A percentile compares a stretch with the other conserved stretches of the same genome.
Evolutionary conservation across 1,139 yeast genomes (phyloP).

Genomic region (Candida sanyaensis): DNA sequence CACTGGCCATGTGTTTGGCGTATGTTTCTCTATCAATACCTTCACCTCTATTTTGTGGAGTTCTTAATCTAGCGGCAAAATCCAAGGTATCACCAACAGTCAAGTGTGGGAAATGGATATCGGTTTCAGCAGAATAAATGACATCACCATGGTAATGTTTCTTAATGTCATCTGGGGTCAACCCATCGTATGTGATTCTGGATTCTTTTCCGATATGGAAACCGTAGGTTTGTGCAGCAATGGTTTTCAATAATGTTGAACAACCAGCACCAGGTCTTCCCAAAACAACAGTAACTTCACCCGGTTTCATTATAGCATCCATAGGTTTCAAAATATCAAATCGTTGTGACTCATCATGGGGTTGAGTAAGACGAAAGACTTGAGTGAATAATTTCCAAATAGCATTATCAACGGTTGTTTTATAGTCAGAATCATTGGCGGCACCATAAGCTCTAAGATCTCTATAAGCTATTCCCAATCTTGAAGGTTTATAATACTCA

Average conservation of each 20-base stretch:
- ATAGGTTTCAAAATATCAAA: constrained; percentile 34
- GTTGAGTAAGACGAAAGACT: too few species aligned
- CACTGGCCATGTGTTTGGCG: constrained; percentile 43
- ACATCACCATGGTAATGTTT: constrained; percentile 48
- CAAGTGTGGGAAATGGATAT: constrained; percentile 55
- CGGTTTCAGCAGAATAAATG: constrained; percentile 53
- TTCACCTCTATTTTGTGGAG: constrained; percentile 38
- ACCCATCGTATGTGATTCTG: constrained; percentile 46
- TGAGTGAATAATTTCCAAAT: constrained; percentile 23
- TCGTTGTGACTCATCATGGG: too few species aligned
- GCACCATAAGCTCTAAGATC: constrained; percentile 71
- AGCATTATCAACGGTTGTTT: constrained; percentile 65
- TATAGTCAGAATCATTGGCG: constrained; percentile 78
- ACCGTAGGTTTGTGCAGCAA: constrained; percentile 36
- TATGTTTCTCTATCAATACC: constrained; percentile 37
- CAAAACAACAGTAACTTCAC: constrained; percentile 34
- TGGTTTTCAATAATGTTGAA: constrained; percentile 31
- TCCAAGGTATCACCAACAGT: constrained; percentile 52
- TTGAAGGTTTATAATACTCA: constrained; percentile 61
- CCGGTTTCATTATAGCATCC: constrained; percentile 33
- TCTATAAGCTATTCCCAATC: constrained; percentile 67
- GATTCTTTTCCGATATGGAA: constrained; percentile 29
- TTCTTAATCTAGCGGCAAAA: constrained; percentile 42
- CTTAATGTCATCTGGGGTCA: constrained; percentile 48
- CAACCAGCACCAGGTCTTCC: constrained; percentile 40